phyloP scores from a whole-genome alignment of 768 basidiomycete genomes.

The Zangia roseola region DNA sequence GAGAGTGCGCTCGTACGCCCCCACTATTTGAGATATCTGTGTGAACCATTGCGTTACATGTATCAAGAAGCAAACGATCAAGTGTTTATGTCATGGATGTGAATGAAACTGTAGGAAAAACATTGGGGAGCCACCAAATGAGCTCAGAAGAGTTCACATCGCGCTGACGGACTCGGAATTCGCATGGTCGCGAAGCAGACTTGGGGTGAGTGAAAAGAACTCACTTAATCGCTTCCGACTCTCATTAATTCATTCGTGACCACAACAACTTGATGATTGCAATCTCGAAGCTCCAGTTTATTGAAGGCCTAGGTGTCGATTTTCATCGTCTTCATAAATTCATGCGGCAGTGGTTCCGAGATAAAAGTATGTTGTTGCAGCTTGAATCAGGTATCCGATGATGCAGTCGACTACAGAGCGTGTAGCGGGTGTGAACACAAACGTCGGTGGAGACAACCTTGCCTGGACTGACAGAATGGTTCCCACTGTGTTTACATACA shows the following conservation, averaged over 20 bases:
- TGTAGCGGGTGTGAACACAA: not conserved
- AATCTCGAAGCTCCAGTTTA: too few relatives aligned
- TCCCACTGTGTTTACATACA: too few relatives aligned
- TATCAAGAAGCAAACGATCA: constrained; percentile 4
- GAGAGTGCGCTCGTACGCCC: constrained; percentile 4
- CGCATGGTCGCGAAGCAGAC: constrained; percentile 1
- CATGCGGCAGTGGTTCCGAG: too few relatives aligned
- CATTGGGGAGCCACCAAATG: not conserved
- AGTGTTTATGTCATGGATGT: constrained; percentile 13
- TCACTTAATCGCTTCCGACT: not conserved
- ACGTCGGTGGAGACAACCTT: too few relatives aligned
- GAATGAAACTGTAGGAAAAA: constrained; percentile 10
- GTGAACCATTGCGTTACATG: constrained; percentile 9
- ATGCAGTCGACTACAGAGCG: too few relatives aligned
- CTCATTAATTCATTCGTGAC: not conserved
- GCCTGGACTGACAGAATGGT: too few relatives aligned
- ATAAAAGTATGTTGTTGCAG: too few relatives aligned
- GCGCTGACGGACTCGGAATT: not conserved
- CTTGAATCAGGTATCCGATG: too few relatives aligned
- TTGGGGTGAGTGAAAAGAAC: not conserved
- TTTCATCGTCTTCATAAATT: too few relatives aligned
- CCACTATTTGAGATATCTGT: constrained; percentile 11
- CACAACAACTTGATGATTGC: not conserved
- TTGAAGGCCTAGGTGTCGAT: too few relatives aligned
- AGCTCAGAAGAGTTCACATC: constrained; percentile 2